phyloP scores from a whole-genome alignment of 257 asterid genomes.

The Plantago major region DNA sequence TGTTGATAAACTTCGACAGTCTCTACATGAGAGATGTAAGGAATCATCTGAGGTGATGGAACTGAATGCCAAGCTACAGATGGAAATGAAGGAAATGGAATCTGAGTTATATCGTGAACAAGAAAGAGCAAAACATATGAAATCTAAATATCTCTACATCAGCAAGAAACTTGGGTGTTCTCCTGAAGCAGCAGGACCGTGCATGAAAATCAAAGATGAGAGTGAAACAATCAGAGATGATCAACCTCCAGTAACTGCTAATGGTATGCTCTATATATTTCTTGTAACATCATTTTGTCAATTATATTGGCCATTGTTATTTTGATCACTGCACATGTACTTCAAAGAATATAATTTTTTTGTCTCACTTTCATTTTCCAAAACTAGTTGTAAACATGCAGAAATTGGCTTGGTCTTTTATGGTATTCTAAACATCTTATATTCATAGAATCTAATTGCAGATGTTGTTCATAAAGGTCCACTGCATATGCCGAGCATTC shows the following conservation, averaged over 20 bases:
- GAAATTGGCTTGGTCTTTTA: too few relatives aligned
- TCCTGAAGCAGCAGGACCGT: constrained; percentile 38
- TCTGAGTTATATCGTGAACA: too few relatives aligned
- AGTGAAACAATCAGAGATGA: constrained; percentile 34
- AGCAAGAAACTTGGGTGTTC: constrained; percentile 38
- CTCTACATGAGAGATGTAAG: constrained; percentile 36
- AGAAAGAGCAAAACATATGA: constrained; percentile 36
- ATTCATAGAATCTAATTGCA: constrained; percentile 21
- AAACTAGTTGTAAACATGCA: too few relatives aligned
- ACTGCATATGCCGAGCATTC: constrained; percentile 26
- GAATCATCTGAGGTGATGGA: constrained; percentile 53
- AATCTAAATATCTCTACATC: constrained; percentile 58
- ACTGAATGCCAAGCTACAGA: constrained; percentile 34
- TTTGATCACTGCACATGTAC: not conserved
- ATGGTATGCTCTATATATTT: constrained; percentile 35
- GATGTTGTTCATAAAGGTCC: constrained; percentile 33
- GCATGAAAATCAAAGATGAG: constrained; percentile 36
- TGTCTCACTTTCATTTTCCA: too few relatives aligned
- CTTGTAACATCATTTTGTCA: too few relatives aligned
- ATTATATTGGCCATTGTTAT: constrained; percentile 10
- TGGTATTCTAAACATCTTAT: not conserved
- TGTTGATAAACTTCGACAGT: constrained; percentile 44
- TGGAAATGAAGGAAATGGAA: constrained; percentile 40
- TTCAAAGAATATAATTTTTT: not conserved
- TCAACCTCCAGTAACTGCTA: constrained; percentile 33